Base-by-base conservation (phyloP, 139 green algal species). In the Ettlia oleoabundans region DNA sequence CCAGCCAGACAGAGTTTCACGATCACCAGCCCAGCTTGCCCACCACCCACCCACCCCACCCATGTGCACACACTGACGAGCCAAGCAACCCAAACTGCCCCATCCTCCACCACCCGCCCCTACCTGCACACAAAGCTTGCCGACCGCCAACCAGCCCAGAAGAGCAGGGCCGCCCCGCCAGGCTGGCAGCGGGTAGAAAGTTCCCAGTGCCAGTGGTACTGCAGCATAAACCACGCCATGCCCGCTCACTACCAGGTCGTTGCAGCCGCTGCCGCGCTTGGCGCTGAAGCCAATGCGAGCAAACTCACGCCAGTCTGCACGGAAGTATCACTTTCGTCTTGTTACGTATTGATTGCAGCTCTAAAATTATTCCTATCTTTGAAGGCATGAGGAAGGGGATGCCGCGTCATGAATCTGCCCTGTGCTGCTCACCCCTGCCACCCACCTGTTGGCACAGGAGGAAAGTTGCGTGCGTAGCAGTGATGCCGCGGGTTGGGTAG, bases 221-320 rank as follows among this genome's bases (percentile, higher is more conserved):
- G 91, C 58, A 2, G 82, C 83, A 81, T 94, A 96, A 61, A 96
- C 93, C 2, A 89, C 91, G 41, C 84, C 87, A 73, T 96, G 92
- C 10, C 92, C 92, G 42, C 79, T 89, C 61, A 94, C 90, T 3
- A 97, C 88, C 0, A 97, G 85, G 76, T 97, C 93, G 77, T 97
- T 97, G 80, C 93, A 97, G 38, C 93, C 93, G 53, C 87, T 92
- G 40, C 91, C 92, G 0, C 89, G 72, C 86, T 90, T 88, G 76
- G 88, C 24, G 53, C 70, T 84, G 64, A 97, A 90, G 28, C 89
- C 90, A 24, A 90, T 70, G 28, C 32, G 32, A 2, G 92, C 43
- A 52, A 92, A 93, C 22, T 89, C 91, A 80, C 78, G 86, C 66
- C 67, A 70, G 78, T 30, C 61, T 90, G 30, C 78, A 53, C n/a